Conservation (phyloP, 176 grass and related monocot genomes). For the Rhynchospora pubera region DNA sequence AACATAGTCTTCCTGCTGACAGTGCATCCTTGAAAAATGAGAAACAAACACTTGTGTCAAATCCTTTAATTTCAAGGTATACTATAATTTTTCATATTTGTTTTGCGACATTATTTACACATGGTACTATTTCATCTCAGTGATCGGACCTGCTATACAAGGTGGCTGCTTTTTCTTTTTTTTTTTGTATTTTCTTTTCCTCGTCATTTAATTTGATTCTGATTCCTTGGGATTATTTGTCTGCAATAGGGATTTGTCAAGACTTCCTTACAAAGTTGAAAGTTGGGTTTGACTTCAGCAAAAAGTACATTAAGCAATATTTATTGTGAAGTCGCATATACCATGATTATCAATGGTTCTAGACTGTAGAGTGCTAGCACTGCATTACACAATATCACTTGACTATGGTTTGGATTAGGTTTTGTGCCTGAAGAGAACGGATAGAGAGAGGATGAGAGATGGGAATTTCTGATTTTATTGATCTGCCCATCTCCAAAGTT, state of each 20-base stretch:
- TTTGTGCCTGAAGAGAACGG: background rate
- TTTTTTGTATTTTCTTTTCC: background rate
- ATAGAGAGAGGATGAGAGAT: background rate
- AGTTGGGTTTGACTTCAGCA: background rate
- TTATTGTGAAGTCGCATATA: background rate
- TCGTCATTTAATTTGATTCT: background rate
- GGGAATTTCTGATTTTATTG: background rate
- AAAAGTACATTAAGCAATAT: background rate
- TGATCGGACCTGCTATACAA: background rate
- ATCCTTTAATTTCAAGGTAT: slow-evolving; percentile 29
- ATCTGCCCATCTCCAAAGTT: background rate
- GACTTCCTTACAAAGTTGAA: background rate
- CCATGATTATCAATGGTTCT: background rate
- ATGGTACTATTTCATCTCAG: background rate
- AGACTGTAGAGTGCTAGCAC: background rate
- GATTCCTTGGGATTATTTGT: background rate
- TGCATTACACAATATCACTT: background rate
- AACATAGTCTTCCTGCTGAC: slow-evolving; percentile 25
- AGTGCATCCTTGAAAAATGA: slow-evolving; percentile 25
- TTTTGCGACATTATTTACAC: too few relatives aligned
- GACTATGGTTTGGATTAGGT: background rate
- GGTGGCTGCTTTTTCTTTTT: background rate
- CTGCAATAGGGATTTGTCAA: too few relatives aligned
- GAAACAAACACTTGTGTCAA: slow-evolving; percentile 33
- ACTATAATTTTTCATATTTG: background rate